These are phyloP conservation scores for Trichoderma sp. DNA, from an alignment of 2,329 filamentous ascomycete genomes.

Conservation along the genomic window DNA sequence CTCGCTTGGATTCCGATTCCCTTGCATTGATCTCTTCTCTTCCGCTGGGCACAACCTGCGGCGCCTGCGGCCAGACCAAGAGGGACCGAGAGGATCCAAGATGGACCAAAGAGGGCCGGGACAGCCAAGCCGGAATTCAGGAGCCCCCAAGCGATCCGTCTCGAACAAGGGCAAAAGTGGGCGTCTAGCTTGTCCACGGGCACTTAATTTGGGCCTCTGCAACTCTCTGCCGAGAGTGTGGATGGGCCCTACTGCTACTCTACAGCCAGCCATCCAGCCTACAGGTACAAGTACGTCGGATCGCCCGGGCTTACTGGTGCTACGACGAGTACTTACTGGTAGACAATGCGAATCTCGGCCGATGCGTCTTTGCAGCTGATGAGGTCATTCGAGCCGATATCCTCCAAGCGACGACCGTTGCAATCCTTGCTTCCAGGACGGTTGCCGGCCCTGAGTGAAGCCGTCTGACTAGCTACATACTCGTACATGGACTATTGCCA, in stretches of 20 bases:
- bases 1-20: neutral
- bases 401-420: neutral
- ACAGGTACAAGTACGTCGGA: neutral
- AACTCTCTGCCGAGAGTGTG: neutral
- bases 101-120: neutral
- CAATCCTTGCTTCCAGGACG: neutral
- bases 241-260: neutral
- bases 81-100: neutral
- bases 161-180: conserved; percentile 16
- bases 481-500: neutral
- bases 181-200: conserved; percentile 5
- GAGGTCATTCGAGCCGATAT: conserved; percentile 5
- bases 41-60: neutral
- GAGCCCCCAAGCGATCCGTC: conserved; percentile 10
- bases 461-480: neutral
- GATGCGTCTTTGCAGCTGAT: neutral
- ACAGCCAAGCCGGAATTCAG: conserved; percentile 7
- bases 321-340: neutral
- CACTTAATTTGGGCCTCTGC: neutral
- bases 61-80: conserved; percentile 11
- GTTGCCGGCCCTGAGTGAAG: neutral
- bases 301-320: neutral
- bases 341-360: neutral
- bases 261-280: too few relatives aligned
- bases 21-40: neutral